These are phyloP conservation scores for Candolleomyces eurysporus DNA, from an alignment of 768 basidiomycete species.

Conservation along the genomic window DNA sequence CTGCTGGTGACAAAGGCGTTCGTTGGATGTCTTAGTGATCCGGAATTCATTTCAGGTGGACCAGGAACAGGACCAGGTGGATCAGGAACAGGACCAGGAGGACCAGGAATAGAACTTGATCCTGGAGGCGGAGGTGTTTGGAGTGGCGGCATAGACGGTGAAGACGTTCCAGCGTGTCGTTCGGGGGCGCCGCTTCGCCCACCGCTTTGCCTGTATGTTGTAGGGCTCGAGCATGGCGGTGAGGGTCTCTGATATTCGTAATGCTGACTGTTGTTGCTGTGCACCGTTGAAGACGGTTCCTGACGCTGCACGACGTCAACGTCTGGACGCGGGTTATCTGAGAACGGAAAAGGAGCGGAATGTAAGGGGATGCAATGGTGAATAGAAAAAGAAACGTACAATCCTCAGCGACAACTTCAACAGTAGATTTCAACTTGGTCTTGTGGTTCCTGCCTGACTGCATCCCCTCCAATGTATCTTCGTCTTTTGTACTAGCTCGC, in stretches of 20 bases:
- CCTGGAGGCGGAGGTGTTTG: slow-evolving; percentile 1
- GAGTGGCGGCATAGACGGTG: slow-evolving; percentile 2
- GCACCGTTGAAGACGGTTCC: slow-evolving; percentile 1
- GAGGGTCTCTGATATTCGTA: not conserved
- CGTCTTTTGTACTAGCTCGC: too few species aligned
- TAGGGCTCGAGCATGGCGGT: slow-evolving; percentile 2
- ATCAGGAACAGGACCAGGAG: not conserved
- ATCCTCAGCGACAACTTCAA: too few species aligned
- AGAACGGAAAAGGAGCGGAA: too few species aligned
- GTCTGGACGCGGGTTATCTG: too few species aligned
- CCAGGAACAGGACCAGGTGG: not conserved
- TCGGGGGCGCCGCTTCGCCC: slow-evolving; percentile 82
- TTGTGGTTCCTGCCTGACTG: too few species aligned
- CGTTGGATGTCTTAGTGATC: too few species aligned
- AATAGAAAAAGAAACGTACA: too few species aligned
- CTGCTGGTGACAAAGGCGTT: not conserved
- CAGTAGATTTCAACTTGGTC: too few species aligned
- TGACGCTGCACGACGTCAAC: too few species aligned
- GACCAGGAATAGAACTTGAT: not conserved
- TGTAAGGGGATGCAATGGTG: too few species aligned
- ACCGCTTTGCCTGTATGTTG: slow-evolving; percentile 53
- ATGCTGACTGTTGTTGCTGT: slow-evolving; percentile 6
- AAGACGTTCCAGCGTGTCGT: not conserved
- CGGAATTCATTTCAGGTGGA: too few species aligned
- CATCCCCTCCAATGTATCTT: too few species aligned